A percentile compares a stretch with the other conserved stretches of the same genome.
phyloP scores from a whole-genome alignment of 2,329 filamentous ascomycete species.

The Neonectria coccinea region DNA sequence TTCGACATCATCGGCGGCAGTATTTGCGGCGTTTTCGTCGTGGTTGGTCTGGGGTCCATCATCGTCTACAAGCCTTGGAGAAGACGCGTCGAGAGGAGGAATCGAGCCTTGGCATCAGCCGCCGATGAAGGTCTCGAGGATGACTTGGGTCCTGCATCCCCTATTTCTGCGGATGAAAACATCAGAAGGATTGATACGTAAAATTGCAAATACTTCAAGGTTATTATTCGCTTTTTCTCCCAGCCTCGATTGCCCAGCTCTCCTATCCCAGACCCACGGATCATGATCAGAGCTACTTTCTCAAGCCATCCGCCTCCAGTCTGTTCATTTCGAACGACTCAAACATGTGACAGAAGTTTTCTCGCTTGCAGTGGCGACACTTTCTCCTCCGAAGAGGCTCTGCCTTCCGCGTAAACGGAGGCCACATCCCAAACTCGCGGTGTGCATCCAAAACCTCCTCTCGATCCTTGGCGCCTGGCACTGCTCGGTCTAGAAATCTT shows the following conservation, averaged over 20 bases:
- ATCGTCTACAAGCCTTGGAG: slow-evolving; percentile 86
- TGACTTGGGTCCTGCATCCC: slow-evolving; percentile 15
- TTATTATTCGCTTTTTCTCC: background rate
- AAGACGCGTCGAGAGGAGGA: slow-evolving; percentile 53
- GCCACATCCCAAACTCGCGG: slow-evolving; percentile 18
- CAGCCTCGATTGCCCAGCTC: background rate
- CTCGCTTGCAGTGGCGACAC: slow-evolving; percentile 30
- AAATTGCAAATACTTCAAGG: background rate
- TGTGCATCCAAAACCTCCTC: background rate
- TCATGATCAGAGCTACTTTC: background rate
- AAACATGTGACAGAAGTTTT: slow-evolving; percentile 25
- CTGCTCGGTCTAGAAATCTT: slow-evolving; percentile 16
- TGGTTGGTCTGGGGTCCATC: slow-evolving; percentile 80
- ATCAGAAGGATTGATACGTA: background rate
- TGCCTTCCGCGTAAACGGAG: slow-evolving; percentile 28
- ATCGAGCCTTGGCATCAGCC: slow-evolving; percentile 25
- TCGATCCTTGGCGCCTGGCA: slow-evolving; percentile 1
- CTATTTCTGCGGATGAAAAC: slow-evolving; percentile 5
- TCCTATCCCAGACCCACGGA: background rate
- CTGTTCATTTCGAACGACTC: background rate
- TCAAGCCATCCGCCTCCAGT: background rate
- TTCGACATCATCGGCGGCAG: slow-evolving; percentile 88
- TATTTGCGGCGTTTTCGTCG: slow-evolving; percentile 86
- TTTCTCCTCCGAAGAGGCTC: slow-evolving; percentile 23
- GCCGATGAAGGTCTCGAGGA: slow-evolving; percentile 30